Evolutionary conservation across 208 protist species (phyloP).

Genomic region (Trypanosoma boissoni): DNA sequence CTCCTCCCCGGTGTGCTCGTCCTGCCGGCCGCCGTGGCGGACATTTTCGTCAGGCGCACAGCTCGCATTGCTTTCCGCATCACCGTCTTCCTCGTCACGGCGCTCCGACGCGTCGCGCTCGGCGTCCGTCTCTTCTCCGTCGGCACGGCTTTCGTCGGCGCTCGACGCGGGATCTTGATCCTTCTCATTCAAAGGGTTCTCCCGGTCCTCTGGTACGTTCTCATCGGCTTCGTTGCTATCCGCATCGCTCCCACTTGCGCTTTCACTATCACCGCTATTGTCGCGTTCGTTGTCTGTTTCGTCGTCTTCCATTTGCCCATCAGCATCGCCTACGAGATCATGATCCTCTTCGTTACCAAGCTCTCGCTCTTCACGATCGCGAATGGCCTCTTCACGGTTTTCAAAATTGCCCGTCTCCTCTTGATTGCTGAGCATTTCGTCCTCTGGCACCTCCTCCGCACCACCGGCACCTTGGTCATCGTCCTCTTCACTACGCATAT

Average conservation of each 20-base stretch:
- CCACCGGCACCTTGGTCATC: conserved; percentile 44
- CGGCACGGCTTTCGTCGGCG: conserved; percentile 6
- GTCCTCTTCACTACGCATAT: conserved; percentile 71
- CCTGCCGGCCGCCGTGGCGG: conserved; percentile 78
- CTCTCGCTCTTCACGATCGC: conserved; percentile 69
- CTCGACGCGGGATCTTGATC: conserved; percentile 17
- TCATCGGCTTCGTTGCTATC: conserved; percentile 25
- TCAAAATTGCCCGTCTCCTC: conserved; percentile 85
- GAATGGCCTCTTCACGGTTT: conserved; percentile 81
- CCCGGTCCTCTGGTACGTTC: conserved; percentile 29
- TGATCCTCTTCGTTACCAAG: conserved; percentile 55
- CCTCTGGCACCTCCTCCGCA: conserved; percentile 82
- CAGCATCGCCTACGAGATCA: conserved; percentile 70
- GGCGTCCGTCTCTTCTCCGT: conserved; percentile 12
- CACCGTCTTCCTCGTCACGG: conserved; percentile 26
- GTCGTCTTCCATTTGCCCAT: conserved; percentile 40
- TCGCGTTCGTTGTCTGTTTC: conserved; percentile 24
- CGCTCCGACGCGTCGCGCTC: conserved; percentile 40
- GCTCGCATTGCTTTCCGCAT: conserved; percentile 19
- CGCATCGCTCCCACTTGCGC: conserved; percentile 20
- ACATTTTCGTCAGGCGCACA: conserved; percentile 74
- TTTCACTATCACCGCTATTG: conserved; percentile 16
- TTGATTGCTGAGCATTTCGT: conserved; percentile 51
- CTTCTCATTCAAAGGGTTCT: conserved; percentile 24
- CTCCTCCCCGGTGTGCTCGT: conserved; percentile 77